Base-by-base conservation (phyloP, 306 rosid genomes). In the Acmispon strigosus region DNA sequence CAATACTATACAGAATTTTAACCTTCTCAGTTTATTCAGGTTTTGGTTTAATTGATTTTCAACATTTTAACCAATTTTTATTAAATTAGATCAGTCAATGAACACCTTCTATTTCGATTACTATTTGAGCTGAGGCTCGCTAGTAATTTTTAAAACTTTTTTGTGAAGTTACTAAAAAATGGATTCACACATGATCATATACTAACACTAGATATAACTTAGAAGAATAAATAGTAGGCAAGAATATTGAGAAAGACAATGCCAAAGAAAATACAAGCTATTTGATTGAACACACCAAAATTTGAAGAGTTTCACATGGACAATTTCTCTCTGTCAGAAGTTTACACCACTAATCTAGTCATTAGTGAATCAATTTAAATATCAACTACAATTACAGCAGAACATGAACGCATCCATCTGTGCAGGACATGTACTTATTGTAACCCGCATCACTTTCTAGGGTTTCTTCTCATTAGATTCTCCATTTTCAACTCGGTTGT, bases 391-490 rank as follows among this genome's bases (percentile, higher is more conserved):
- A 76, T 75, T 71, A 82, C 79, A 82, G 74, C 42, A 61, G 74
- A 72, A 76, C 65, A 44, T 57, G 72, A 81, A 63, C 73, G 44
- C 74, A 39, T 75, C 70, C 80, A 67, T 73, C 73, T 76, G 71
- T 78, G 64, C 73, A 69, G 55, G 58, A 54, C 67, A 41, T 57
- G 62, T 59, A 70, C 53, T 64, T 10, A 41, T 2, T 72, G 75
- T 10, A 69, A 73, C 56, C 14, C 37, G 27, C 13, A 15, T 77
- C 48, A 63, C 69, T 56, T 51, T 56, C 73, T 77, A 80, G 24
- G 80, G 59, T 72, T 89, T 87, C 78, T 87, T 94, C 82, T 86
- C 96, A n/a, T 24, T 78, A 4, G 91, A 72, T 12, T 62, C 92
- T 70, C 82, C 90, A 69, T 87, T 89, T 74, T 87, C 96, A 45